Percentiles rank a stretch among this genome's conserved stretches.
Conservation (phyloP, 371 early-diverging fungal genomes). For the Haplosporangium sp. region DNA sequence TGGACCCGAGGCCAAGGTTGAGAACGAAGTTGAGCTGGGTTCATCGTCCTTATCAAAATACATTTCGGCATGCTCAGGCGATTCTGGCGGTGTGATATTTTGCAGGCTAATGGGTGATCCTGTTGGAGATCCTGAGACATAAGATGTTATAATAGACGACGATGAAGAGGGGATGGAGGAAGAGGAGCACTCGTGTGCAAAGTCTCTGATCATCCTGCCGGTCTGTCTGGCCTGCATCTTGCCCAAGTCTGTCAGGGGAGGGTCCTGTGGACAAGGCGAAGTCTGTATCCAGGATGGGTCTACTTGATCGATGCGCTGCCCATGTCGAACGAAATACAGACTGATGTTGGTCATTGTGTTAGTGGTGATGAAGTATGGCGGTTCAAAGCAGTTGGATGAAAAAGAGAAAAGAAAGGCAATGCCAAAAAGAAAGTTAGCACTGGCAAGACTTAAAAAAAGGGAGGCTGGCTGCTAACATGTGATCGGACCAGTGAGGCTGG, state of each 20-base stretch:
- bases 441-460: too few relatives aligned
- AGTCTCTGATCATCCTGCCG: conserved; percentile 45
- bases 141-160: not conserved
- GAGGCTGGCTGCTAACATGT: too few relatives aligned
- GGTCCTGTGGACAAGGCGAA: conserved; percentile 62
- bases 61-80: conserved; percentile 10
- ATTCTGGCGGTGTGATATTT: conserved; percentile 42
- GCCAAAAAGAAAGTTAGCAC: too few relatives aligned
- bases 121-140: not conserved
- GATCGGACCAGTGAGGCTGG: too few relatives aligned
- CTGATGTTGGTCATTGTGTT: conserved; percentile 32
- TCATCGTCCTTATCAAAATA: not conserved
- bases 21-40: not conserved
- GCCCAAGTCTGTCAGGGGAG: conserved; percentile 63
- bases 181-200: conserved; percentile 22
- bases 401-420: not conserved
- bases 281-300: conserved; percentile 57
- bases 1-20: conserved; percentile 3
- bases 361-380: not conserved
- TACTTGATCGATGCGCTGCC: conserved; percentile 66
- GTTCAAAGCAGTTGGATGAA: not conserved
- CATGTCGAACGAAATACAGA: conserved; percentile 66
- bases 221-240: conserved; percentile 58
- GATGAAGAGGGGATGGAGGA: not conserved
- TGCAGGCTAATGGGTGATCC: conserved; percentile 10